A percentile compares a stretch with the other conserved stretches of the same genome.
Evolutionary conservation across 192 early-diverging fungal genomes (phyloP).

Genomic region (Backusella mclennaniae): DNA sequence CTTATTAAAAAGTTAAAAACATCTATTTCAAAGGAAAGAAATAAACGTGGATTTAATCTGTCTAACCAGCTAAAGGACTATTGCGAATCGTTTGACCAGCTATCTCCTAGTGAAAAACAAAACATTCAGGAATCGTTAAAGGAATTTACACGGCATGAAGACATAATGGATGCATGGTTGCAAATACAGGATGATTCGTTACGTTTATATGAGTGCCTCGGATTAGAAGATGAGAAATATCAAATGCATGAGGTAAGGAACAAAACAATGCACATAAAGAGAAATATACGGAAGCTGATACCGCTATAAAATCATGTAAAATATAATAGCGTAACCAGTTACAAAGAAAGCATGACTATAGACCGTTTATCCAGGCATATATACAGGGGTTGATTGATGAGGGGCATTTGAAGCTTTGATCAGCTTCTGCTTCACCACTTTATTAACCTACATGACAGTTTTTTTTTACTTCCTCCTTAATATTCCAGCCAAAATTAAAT

Average conservation of each 20-base stretch:
- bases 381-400: constrained; percentile 16
- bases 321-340: background rate
- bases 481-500: constrained; percentile 1
- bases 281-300: background rate
- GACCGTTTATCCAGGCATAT: constrained; percentile 23
- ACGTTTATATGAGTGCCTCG: constrained; percentile 25
- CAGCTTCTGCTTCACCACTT: background rate
- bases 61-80: constrained; percentile 11
- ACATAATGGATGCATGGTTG: constrained; percentile 28
- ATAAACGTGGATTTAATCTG: constrained; percentile 12
- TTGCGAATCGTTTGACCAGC: constrained; percentile 22
- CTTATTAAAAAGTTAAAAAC: background rate
- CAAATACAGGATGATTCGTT: constrained; percentile 33
- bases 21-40: constrained; percentile 18
- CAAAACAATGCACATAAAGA: background rate
- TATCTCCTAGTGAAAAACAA: constrained; percentile 16
- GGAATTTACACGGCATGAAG: background rate
- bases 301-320: background rate
- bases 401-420: constrained; percentile 11
- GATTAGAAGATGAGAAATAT: constrained; percentile 30
- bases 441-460: constrained; percentile 5
- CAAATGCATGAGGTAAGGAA: constrained; percentile 18
- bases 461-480: background rate
- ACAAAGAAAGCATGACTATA: constrained; percentile 23
- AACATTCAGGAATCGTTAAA: background rate